phyloP scores from a whole-genome alignment of 768 basidiomycete species.

The Boletus reticulatus region DNA sequence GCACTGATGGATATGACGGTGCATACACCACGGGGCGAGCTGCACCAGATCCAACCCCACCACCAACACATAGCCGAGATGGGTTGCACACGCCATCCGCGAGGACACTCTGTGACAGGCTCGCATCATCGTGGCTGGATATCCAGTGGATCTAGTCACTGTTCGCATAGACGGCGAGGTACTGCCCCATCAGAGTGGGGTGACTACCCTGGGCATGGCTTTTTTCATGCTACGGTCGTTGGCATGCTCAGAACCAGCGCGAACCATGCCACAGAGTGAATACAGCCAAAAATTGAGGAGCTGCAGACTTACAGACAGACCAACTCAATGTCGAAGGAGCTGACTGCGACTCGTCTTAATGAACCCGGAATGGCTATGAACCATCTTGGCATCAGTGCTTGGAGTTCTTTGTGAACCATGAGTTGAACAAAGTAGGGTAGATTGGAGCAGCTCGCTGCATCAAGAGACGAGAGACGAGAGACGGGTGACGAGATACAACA shows the following conservation, averaged over 20 bases:
- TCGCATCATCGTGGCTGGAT: constrained; percentile 18
- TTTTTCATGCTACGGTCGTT: no score
- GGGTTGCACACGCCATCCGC: constrained; percentile 10
- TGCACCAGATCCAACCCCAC: constrained; percentile 18
- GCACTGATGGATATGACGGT: constrained; percentile 9
- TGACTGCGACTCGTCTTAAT: no score
- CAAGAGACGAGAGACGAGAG: not conserved
- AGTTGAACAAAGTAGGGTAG: not conserved
- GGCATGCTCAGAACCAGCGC: no score
- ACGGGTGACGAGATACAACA: constrained; percentile 13
- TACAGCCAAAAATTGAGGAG: no score
- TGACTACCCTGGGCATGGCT: no score
- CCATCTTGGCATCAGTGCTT: no score
- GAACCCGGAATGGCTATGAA: no score
- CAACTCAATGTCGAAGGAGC: no score
- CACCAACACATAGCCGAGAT: no score
- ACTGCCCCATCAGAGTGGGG: not conserved
- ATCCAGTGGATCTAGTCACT: constrained; percentile 16
- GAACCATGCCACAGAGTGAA: no score
- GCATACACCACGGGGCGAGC: constrained; percentile 4
- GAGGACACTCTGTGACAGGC: constrained; percentile 11
- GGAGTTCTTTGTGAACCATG: not conserved
- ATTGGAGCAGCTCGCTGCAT: not conserved
- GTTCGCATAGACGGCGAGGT: not conserved
- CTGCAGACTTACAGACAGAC: no score